These are phyloP conservation scores for Ceratonia siliqua DNA, from an alignment of 306 rosid species.

Conservation along the genomic window DNA sequence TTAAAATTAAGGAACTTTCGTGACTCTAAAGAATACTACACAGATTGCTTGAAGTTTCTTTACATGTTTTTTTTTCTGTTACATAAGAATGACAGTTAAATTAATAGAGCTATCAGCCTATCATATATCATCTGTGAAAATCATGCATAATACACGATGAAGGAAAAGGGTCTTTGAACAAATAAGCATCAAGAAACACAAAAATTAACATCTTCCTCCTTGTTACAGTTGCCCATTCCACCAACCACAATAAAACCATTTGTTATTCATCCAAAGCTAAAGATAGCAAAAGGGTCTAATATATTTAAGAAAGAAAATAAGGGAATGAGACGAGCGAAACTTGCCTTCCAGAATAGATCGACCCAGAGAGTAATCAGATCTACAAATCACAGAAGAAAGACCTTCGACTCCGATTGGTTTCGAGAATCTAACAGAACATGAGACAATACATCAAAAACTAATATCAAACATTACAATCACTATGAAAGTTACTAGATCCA, in stretches of 20 bases:
- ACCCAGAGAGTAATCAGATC: slow-evolving; percentile 36
- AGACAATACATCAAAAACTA: neutral
- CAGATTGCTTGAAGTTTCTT: neutral
- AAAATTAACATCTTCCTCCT: neutral
- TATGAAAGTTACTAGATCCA: slow-evolving; percentile 19
- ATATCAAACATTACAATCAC: neutral
- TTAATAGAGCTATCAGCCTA: neutral
- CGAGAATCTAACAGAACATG: neutral
- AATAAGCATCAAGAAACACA: neutral
- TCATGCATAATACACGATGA: neutral
- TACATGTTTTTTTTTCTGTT: neutral
- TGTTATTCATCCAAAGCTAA: neutral
- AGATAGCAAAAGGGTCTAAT: neutral
- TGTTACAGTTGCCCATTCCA: neutral
- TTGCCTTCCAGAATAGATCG: slow-evolving; percentile 19
- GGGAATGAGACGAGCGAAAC: neutral
- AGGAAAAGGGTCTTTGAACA: neutral
- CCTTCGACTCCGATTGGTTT: neutral
- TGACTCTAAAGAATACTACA: neutral
- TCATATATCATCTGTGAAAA: neutral
- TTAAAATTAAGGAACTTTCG: neutral
- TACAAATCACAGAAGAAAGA: slow-evolving; percentile 22
- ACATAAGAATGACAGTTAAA: neutral
- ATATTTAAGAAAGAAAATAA: neutral
- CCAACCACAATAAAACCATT: neutral